Conservation (phyloP, 129 eudicot species). For the Saussurea involucrata region DNA sequence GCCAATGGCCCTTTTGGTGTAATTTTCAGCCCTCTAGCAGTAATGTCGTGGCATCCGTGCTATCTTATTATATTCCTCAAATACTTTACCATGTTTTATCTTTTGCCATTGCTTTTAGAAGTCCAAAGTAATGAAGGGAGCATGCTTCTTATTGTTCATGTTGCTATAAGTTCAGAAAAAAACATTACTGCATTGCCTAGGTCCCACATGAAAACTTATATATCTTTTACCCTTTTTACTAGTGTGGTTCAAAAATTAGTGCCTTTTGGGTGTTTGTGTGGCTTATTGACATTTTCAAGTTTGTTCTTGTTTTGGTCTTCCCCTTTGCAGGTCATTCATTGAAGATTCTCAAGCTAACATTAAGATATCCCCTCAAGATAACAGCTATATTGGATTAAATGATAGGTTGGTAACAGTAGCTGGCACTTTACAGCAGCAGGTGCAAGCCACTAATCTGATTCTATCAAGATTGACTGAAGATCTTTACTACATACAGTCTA, state of each 20-base stretch:
- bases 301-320: constrained; percentile 5
- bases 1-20: too few species aligned
- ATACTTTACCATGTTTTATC: not conserved
- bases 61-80: not conserved
- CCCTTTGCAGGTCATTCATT: constrained; percentile 67
- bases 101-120: constrained; percentile 1
- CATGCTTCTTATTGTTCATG: not conserved
- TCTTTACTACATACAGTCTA: constrained; percentile 54
- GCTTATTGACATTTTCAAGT: not conserved
- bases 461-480: constrained; percentile 69
- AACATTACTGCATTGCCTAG: not conserved
- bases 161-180: not conserved
- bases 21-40: not conserved
- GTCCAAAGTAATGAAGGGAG: not conserved
- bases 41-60: not conserved
- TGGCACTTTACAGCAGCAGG: constrained; percentile 73
- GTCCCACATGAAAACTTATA: not conserved
- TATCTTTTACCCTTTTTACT: not conserved
- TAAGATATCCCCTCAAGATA: constrained; percentile 83
- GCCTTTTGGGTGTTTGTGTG: not conserved
- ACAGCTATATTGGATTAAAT: constrained; percentile 65
- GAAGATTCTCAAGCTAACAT: constrained; percentile 89
- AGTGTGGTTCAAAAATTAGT: not conserved
- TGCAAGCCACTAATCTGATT: constrained; percentile 79
- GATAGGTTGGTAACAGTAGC: constrained; percentile 81